Evolutionary conservation across 805 yeast species (phyloP), one percentile per base, ranked within the genome.

Genomic region (Cyberlindnera maritima): DNA sequence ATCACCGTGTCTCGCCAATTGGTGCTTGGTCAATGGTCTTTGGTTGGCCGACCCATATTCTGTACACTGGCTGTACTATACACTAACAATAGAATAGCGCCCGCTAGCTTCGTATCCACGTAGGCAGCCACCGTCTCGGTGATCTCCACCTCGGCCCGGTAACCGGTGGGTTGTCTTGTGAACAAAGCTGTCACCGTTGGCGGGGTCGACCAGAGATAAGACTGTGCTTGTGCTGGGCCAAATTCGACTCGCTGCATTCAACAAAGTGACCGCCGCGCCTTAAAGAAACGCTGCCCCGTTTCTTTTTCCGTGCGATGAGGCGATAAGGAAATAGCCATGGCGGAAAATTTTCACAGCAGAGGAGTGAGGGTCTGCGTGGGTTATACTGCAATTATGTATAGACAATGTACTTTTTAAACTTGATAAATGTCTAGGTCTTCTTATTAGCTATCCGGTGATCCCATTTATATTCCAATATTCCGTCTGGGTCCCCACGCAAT

Each of bases 311-410:
- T 5, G 25, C 39, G 18, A 21, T 36, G 39, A 25, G 35, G 37
- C 39, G 39, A 36, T 36, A 36, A 36, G 39, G 37, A 28, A 12
- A 28, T n/a, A n/a, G n/a, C n/a, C n/a, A n/a, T n/a, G 31, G 31
- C 31, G 31, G 31, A 36, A 36, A 36, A 36, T 36, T 36, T 36
- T 36, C 39, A 36, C 39, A 20, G 39, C 8, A 9, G 25, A 21
- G 8, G 25, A 21, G 36, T 12, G 14, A 11, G 13, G 19, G 36
- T 9, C 14, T 17, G 21, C 6, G n/a, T 32, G 4, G 31, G 31
- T 12, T 11, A 12, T 28, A 28, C 31, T 11, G 31, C 13, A 14
- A 28, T 7, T 11, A 14, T 28, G 7, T 7, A 7, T 7, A 28
- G 31, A 28, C 4, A 28, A 7, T 13, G 13, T 28, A 4, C 11